phyloP scores from a whole-genome alignment of 805 yeast species.

The Nakazawaea ernobii region DNA sequence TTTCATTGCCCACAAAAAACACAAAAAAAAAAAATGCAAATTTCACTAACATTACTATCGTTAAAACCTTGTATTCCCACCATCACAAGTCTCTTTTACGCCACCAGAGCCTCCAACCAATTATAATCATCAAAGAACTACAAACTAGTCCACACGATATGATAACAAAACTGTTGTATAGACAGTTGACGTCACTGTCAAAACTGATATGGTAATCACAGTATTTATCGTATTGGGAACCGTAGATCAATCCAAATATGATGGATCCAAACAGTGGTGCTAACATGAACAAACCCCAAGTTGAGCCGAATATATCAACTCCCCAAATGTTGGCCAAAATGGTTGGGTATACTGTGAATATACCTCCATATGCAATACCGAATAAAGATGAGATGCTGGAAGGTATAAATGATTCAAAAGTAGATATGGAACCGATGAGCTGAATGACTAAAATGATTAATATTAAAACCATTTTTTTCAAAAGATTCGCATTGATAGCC shows the following conservation, averaged over 20 bases:
- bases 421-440: neutral
- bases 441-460: conserved; percentile 4
- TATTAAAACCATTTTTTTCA: neutral
- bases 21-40: no score
- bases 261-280: conserved; percentile 85
- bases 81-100: conserved; percentile 8
- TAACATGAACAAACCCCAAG: conserved; percentile 85
- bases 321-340: conserved; percentile 85
- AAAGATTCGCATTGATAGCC: neutral
- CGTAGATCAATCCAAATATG: conserved; percentile 64
- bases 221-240: conserved; percentile 47
- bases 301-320: conserved; percentile 78
- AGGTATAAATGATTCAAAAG: conserved; percentile 8
- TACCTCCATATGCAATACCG: conserved; percentile 76
- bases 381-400: conserved; percentile 36
- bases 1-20: no score
- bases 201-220: conserved; percentile 19
- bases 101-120: conserved; percentile 14
- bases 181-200: conserved; percentile 10
- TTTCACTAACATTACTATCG: no score
- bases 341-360: conserved; percentile 84
- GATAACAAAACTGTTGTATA: conserved; percentile 6
- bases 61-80: no score
- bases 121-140: neutral
- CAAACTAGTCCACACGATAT: conserved; percentile 1